Base-by-base conservation (phyloP, 2,329 filamentous ascomycete species). In the Fusarium verticillioides region DNA sequence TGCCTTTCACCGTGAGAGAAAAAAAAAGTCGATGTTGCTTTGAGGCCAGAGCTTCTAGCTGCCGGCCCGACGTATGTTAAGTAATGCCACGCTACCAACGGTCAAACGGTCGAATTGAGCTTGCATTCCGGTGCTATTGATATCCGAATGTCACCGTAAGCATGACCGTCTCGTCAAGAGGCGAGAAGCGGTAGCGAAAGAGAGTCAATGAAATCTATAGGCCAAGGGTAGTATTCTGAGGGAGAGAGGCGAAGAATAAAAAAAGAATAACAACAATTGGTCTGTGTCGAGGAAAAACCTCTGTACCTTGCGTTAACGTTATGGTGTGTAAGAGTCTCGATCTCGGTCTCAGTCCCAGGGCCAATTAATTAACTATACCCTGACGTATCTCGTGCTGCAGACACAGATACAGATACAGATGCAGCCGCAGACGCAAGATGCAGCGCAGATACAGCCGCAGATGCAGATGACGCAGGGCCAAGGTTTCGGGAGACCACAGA, bases 41-140 rank as follows among this genome's bases (percentile, higher is more conserved):
- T 37, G n/a, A 61, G 34, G 58, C 34, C 63, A 40, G 32, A 40
- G 49, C 21, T 21, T 28, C 43, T 61, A 37, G 42, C 21, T 61
- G 34, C 67, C 67, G 66, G 60, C 23, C 67, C 60, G 66, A 60
- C 15, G 10, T 7, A 28, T 34, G 30, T 30, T 23, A 39, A 50
- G 47, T 32, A 67, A 67, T 63, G 67, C 58, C 66, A 64, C 66
- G 63, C 59, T 26, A 63, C 26, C 21, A 72, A 74, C 70, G 50
- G 67, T 43, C 28, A 16, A 66, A 60, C 49, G 34, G 44, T 68
- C 54, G 30, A 52, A 44, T 60, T 56, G n/a, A 56, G 40, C 34
- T 16, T 56, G 19, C 18, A 56, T 42, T 58, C 66, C 66, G 58
- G 26, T 64, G 36, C 66, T 69, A 69, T 59, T 53, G 60, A 42